A percentile compares a stretch with the other conserved stretches of the same genome.
phyloP scores from a whole-genome alignment of 768 basidiomycete species.

The Dentipellis fragilis region DNA sequence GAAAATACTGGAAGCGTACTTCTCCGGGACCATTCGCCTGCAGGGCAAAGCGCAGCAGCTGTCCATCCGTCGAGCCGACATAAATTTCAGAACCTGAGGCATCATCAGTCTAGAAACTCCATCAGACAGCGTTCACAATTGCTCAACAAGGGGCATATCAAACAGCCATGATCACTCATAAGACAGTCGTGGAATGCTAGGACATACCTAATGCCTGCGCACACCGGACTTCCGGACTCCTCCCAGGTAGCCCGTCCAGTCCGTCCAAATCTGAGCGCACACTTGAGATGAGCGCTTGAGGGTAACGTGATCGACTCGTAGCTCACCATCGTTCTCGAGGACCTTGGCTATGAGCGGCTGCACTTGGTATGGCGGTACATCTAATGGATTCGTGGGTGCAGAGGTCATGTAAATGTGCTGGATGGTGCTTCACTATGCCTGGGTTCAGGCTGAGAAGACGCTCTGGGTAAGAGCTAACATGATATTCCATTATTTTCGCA shows the following conservation, averaged over 20 bases:
- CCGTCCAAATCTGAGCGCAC: constrained; percentile 6
- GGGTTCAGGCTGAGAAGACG: too few relatives aligned
- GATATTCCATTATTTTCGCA: too few relatives aligned
- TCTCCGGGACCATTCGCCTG: constrained; percentile 46
- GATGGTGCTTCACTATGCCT: too few relatives aligned
- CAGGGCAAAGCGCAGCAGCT: constrained; percentile 70
- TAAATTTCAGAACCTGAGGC: constrained; percentile 71
- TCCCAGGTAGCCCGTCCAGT: constrained; percentile 14
- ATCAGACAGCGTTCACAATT: background rate
- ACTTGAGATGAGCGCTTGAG: background rate
- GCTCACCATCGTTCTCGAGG: constrained; percentile 12
- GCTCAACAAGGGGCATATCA: too few relatives aligned
- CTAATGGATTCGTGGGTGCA: constrained; percentile 30
- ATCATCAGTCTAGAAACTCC: constrained; percentile 1
- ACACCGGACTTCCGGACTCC: constrained; percentile 14
- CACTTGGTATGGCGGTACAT: constrained; percentile 55
- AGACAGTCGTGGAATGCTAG: background rate
- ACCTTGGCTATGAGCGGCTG: constrained; percentile 35
- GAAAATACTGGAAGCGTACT: constrained; percentile 7
- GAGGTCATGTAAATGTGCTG: constrained; percentile 23
- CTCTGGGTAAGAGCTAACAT: too few relatives aligned
- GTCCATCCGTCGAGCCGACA: constrained; percentile 77
- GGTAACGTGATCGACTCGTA: background rate
- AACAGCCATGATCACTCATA: background rate
- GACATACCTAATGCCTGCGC: constrained; percentile 20